Base-by-base conservation (phyloP, 805 yeast genomes). In the Jamesozyma rosinii region DNA sequence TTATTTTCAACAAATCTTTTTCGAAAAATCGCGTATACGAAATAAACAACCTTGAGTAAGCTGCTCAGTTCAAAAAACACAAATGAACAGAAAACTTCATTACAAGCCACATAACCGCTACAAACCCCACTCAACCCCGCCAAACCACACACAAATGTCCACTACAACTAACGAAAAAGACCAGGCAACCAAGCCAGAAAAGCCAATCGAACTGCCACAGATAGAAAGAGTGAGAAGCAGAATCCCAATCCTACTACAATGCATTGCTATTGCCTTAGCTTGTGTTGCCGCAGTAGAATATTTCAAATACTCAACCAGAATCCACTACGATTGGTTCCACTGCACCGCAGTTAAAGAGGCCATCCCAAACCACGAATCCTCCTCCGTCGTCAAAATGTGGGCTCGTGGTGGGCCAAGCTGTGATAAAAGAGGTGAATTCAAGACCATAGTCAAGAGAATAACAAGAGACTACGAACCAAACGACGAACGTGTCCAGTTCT, bases 251-350 rank as follows among this genome's bases (percentile, higher is more conserved):
- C 48, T 69, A 1, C 38, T 67, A 15, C 52, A 60, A 35, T 63
- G 62, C 14, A 44, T 64, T 3, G 10, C 53, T 9, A 38, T 58
- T 11, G 58, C 66, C 10, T 45, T 67, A 6, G 48, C 51, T 1
- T 44, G 67, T 3, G 61, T 68, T 40, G 72, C 66, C 2, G 71
- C 63, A 4, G 70, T 66, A 2, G 72, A 69, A 47, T 69, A 67
- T 46, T 69, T 69, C 56, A 69, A 69, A 48, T 67, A 65, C 41
- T 49, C 64, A 17, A 68, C 72, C 2, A 60, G 57, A 46, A 53
- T 58, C 30, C 60, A 67, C 46, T 69, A 69, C 43, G 72, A 69
- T 24, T 68, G 70, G 71, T 66, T 69, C 50, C 74, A 69, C 43
- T 69, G 74, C 46, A 68, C 71, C 11, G 65, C 70, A 13, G 43